Conservation (phyloP, 306 rosid species). For the Rosa multiflora region DNA sequence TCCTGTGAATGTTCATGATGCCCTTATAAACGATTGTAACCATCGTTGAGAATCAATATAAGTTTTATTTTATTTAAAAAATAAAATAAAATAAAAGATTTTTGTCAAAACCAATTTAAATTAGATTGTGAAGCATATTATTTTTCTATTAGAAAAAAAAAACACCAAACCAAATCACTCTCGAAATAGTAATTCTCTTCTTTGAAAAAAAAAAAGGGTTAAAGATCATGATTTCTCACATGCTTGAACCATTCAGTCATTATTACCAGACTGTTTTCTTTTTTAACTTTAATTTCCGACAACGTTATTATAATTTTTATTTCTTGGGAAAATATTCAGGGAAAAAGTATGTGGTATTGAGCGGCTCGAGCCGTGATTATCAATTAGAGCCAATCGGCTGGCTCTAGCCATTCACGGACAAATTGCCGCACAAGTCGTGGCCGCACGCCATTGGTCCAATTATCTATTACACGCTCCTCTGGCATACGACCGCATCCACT, state of each 20-base stretch:
- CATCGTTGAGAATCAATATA: no score
- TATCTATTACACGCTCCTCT: neutral
- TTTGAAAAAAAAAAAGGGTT: no score
- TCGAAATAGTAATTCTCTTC: no score
- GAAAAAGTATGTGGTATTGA: neutral
- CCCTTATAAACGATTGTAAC: no score
- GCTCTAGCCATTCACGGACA: neutral
- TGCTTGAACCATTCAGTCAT: neutral
- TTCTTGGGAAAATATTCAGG: neutral
- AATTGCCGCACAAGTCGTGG: constrained; percentile 10
- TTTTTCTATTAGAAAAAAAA: no score
- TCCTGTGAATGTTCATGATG: no score
- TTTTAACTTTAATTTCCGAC: neutral
- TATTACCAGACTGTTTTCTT: neutral
- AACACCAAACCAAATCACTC: neutral
- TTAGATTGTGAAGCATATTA: no score
- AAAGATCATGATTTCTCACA: neutral
- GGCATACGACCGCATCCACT: constrained; percentile 14
- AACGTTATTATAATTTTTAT: neutral
- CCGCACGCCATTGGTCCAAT: constrained; percentile 8
- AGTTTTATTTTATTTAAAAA: no score
- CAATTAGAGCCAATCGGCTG: neutral
- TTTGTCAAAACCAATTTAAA: no score
- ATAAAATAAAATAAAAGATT: no score
- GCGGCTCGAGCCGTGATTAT: constrained; percentile 6